Base-by-base conservation (phyloP, 352 stramenopile genomes). In the Pythium brachiatum region DNA sequence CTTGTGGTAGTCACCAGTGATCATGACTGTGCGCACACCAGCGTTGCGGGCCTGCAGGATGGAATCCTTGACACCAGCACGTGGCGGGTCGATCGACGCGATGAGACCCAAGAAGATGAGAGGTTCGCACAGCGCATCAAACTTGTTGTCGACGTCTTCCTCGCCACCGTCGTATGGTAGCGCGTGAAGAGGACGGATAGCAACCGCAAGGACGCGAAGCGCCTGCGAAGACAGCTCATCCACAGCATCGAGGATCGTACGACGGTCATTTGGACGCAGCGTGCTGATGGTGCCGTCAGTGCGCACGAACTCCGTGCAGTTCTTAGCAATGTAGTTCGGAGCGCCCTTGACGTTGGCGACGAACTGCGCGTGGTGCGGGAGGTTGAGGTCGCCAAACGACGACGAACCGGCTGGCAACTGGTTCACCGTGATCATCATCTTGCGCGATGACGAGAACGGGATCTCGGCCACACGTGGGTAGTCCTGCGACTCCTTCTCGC, bases 1-100 rank as follows among this genome's bases (percentile, higher is more conserved):
- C 70, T 98, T 95, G 43, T 97, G 79, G 23, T 95, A 93, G 78
- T 99, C 96, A 29, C 95, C 95, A 1, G 95, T 98, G 46, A 98
- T 88, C 90, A 98, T 98, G 4, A 95, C 76, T 0, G 81, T 90
- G 2, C 78, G 78, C 23, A 92, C 83, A 15, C 68, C 84, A 6
- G 78, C 75, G 36, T 77, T 69, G 25, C 75, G 75, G 39, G 80
- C 78, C 23, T 60, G 83, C 9, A 82, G 70, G 41, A 92, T 86
- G 1, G 83, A 72, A 36, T 84, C 69, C 44, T 77, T 77, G 2
- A 92, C 83, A 26, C 83, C 83, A 18, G 72, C 56, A 26, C 82
- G 72, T 23, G 79, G 75, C 52, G 80, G 79, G 64, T 90, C 83
- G 50, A 97, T 95, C 34, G 98, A 96, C 23, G 92, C 96, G 27